These are phyloP conservation scores for Neurospora intermedia DNA, from an alignment of 495 filamentous ascomycete genomes.

Conservation along the genomic window DNA sequence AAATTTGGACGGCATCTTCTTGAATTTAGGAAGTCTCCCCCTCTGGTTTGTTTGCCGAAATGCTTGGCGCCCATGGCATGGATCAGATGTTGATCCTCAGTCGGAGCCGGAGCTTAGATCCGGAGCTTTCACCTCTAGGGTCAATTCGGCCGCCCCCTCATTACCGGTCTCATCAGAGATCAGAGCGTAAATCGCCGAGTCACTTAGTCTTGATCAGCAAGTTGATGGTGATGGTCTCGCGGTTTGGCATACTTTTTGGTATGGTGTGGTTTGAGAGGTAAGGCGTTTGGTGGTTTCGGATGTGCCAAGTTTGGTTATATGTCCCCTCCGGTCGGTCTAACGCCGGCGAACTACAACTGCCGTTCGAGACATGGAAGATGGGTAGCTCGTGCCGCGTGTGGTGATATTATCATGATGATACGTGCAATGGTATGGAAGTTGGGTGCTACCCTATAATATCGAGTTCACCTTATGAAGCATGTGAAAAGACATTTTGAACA, in stretches of 20 bases:
- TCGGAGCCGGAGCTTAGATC: neutral
- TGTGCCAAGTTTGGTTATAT: neutral
- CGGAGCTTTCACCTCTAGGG: neutral
- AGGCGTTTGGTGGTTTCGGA: neutral
- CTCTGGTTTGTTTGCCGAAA: too few relatives aligned
- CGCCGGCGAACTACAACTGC: neutral
- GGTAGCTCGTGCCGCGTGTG: neutral
- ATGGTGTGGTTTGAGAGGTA: neutral
- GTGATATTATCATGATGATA: neutral
- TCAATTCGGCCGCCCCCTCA: neutral
- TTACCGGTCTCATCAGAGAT: neutral
- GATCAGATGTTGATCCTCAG: neutral
- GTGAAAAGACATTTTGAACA: neutral
- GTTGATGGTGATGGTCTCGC: too few relatives aligned
- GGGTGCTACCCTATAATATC: neutral
- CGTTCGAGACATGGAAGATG: neutral
- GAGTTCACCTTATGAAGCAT: too few relatives aligned
- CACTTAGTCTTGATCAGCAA: neutral
- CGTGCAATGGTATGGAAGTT: neutral
- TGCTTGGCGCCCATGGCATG: neutral
- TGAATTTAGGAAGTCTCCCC: too few relatives aligned
- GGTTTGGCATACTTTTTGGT: too few relatives aligned
- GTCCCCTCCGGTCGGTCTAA: neutral
- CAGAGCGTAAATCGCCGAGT: neutral
- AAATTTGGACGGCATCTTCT: neutral